Evolutionary conservation across 2,329 filamentous ascomycete species (phyloP).

Genomic region (Monosporascus sp.): DNA sequence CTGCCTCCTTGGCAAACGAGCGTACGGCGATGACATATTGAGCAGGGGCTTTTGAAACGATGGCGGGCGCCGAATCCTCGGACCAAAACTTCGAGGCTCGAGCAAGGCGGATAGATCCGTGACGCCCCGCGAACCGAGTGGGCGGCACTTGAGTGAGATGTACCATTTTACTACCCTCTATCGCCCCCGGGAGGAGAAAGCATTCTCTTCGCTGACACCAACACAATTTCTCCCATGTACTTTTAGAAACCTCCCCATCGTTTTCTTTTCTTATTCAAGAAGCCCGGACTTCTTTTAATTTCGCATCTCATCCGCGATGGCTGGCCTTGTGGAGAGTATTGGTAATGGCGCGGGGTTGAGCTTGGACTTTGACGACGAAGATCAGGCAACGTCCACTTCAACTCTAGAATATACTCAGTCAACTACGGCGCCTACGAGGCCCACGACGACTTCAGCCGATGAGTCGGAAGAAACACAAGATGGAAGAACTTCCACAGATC

Average conservation of each 20-base stretch:
- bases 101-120: not conserved
- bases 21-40: not conserved
- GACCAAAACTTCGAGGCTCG: not conserved
- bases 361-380: slow-evolving; percentile 7
- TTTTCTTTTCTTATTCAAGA: not conserved
- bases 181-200: not conserved
- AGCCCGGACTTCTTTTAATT: slow-evolving; percentile 7
- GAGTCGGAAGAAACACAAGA: slow-evolving; percentile 5
- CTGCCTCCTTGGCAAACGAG: not conserved
- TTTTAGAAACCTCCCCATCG: not conserved
- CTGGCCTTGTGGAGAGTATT: slow-evolving; percentile 21
- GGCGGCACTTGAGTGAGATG: not conserved
- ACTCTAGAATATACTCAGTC: slow-evolving; percentile 2
- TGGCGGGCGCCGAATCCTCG: not conserved
- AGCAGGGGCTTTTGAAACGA: not conserved
- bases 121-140: too few relatives aligned
- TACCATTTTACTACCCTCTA: not conserved
- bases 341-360: slow-evolving; percentile 15
- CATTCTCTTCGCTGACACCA: not conserved
- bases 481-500: slow-evolving; percentile 1
- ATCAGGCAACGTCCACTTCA: slow-evolving; percentile 1
- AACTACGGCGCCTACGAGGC: not conserved
- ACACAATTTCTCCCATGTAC: not conserved
- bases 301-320: slow-evolving; percentile 17
- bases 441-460: slow-evolving; percentile 3